Percentiles rank a stretch among this genome's conserved stretches.
Conservation (phyloP, 768 basidiomycete species). For the Favolaschia claudopus region DNA sequence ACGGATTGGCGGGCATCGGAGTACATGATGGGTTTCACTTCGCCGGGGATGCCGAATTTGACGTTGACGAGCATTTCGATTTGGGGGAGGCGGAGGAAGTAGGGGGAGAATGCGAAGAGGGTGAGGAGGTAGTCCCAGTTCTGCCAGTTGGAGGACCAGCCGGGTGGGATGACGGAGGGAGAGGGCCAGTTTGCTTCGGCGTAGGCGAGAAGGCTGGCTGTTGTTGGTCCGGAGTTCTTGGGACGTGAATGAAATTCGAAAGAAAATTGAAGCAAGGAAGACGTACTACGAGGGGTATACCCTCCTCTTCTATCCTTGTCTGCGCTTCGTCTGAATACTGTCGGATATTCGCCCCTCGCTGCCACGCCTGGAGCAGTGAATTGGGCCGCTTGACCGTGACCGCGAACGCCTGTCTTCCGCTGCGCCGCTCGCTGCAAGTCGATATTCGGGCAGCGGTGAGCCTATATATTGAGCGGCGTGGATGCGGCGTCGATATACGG, state of each 20-base stretch:
- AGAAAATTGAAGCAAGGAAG: not conserved
- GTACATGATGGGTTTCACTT: constrained; percentile 43
- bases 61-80: constrained; percentile 46
- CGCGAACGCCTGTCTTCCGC: too few species aligned
- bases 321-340: not conserved
- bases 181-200: constrained; percentile 36
- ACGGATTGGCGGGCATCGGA: constrained; percentile 27
- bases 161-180: constrained; percentile 31
- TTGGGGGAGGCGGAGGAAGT: constrained; percentile 46
- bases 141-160: constrained; percentile 42
- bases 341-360: too few species aligned
- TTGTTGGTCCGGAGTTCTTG: constrained; percentile 18
- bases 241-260: not conserved
- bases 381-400: too few species aligned
- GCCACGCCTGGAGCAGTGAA: too few species aligned
- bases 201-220: constrained; percentile 14
- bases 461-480: too few species aligned
- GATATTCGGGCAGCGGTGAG: too few species aligned
- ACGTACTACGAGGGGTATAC: not conserved
- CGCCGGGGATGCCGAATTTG: constrained; percentile 37
- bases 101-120: constrained; percentile 42
- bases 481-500: too few species aligned
- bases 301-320: not conserved
- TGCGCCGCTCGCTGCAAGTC: too few species aligned
- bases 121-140: constrained; percentile 39